phyloP scores from a whole-genome alignment of 352 stramenopile genomes.

The Pythium grandisporangium region DNA sequence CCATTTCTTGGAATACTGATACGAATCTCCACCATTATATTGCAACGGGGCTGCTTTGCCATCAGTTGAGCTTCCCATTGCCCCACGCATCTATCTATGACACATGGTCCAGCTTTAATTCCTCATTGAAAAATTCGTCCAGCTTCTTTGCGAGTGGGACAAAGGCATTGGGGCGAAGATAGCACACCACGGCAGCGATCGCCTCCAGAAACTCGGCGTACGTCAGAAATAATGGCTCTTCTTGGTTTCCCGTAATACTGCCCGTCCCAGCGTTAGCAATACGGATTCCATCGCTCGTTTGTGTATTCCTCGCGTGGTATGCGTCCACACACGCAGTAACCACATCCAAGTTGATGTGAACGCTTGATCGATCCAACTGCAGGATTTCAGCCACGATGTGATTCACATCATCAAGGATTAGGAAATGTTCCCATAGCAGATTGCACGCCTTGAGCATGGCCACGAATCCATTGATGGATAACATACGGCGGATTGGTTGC shows the following conservation, averaged over 20 bases:
- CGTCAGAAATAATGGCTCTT: slow-evolving; percentile 33
- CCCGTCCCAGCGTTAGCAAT: background rate
- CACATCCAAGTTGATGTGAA: slow-evolving; percentile 21
- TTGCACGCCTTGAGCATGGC: slow-evolving; percentile 37
- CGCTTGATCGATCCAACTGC: slow-evolving; percentile 45
- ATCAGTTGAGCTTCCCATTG: no score
- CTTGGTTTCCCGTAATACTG: slow-evolving; percentile 1
- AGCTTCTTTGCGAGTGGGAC: slow-evolving; percentile 44
- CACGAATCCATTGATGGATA: slow-evolving; percentile 39
- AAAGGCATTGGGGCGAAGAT: slow-evolving; percentile 51
- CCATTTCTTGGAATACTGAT: no score
- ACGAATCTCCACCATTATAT: no score
- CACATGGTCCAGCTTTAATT: no score
- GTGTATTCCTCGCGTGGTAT: slow-evolving; percentile 2
- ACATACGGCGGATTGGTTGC: slow-evolving; percentile 12
- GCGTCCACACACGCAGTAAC: slow-evolving; percentile 5
- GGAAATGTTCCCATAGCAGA: slow-evolving; percentile 41
- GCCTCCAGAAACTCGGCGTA: slow-evolving; percentile 52
- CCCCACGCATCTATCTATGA: no score
- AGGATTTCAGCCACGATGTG: slow-evolving; percentile 50
- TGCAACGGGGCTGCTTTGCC: no score
- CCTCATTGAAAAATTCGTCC: slow-evolving; percentile 36
- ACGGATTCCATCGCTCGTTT: no score
- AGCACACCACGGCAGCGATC: slow-evolving; percentile 44
- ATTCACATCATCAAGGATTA: slow-evolving; percentile 55